Base-by-base conservation (phyloP, 331 rosid species). In the Spiraea crenata region DNA sequence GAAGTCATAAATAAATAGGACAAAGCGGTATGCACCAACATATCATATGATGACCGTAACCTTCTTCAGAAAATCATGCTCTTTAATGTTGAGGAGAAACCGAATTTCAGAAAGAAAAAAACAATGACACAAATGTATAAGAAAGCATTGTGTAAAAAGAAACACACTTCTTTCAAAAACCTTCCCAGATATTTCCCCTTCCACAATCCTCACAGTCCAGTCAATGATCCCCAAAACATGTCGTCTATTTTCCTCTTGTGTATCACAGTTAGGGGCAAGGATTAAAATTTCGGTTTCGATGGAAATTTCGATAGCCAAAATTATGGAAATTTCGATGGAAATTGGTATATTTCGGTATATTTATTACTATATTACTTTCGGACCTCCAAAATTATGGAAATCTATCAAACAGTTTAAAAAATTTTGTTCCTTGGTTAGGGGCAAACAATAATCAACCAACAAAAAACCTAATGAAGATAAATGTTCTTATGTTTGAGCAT, bases 111-210 rank as follows among this genome's bases (percentile, higher is more conserved):
- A 60, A 61, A 48, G 41, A 11, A 7, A 17, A 51, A 10, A 13
- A 12, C 5, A 35, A 16, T 14, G 49, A 17, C 17, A 58, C 5
- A 74, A 57, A 54, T 58, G 31, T 52, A 77, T 31, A 81, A 57
- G 50, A 61, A 62, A 25, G 39, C 0, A 19, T 9, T 50, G 60
- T 31, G 49, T 48, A 76, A 50, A 41, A n/a, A 42, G 52, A 40
- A 61, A 16, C 56, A 39, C 15, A 3, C 15, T 47, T 55, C 31
- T 0, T 5, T 37, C 35, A 47, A 74, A 67, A 51, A 64, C 57
- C 74, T 67, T 46, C 78, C 65, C 39, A 25, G 67, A 59, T 62
- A 76, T n/a, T 63, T 65, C 58, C 59, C 67, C 12, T 63, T 56
- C 40, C 63, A 35, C 1, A 38, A 25, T 34, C 12, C 12, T 41